phyloP scores from a whole-genome alignment of 208 protist genomes.

The Kentomonas sorsogonicus region DNA sequence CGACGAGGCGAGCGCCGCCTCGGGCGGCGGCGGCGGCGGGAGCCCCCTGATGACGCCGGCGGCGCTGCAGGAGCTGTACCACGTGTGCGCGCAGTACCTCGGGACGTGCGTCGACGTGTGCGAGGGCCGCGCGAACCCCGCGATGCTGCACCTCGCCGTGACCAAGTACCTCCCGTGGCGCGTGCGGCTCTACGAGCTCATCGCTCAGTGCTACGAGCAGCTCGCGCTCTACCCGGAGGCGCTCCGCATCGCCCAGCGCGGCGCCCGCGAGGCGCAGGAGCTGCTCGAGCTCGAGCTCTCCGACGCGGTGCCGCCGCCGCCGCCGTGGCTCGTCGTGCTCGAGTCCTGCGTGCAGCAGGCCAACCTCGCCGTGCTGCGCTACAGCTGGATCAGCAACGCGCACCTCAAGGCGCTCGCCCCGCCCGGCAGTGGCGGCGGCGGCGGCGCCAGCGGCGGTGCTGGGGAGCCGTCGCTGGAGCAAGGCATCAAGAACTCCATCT shows the following conservation, averaged over 20 bases:
- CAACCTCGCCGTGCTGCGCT: constrained; percentile 25
- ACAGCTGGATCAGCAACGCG: constrained; percentile 65
- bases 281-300: constrained; percentile 68
- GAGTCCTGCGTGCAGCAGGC: constrained; percentile 32
- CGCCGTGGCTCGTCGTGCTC: constrained; percentile 28
- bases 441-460: background rate
- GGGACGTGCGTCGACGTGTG: constrained; percentile 27
- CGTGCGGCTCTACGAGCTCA: constrained; percentile 54
- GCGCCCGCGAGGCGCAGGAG: constrained; percentile 38
- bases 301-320: constrained; percentile 57
- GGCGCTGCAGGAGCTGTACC: too few relatives aligned
- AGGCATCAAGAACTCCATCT: too few relatives aligned
- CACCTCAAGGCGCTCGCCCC: too few relatives aligned
- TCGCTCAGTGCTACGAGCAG: constrained; percentile 47
- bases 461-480: too few relatives aligned
- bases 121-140: constrained; percentile 12
- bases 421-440: background rate
- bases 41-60: background rate
- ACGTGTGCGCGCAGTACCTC: background rate
- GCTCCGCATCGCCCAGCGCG: constrained; percentile 34
- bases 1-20: background rate
- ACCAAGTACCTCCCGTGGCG: constrained; percentile 73
- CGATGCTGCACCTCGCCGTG: constrained; percentile 49
- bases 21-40: too few relatives aligned
- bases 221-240: constrained; percentile 35